Evolutionary conservation across 208 protist species (phyloP).

Genomic region (Acanthamoeba sp.): DNA sequence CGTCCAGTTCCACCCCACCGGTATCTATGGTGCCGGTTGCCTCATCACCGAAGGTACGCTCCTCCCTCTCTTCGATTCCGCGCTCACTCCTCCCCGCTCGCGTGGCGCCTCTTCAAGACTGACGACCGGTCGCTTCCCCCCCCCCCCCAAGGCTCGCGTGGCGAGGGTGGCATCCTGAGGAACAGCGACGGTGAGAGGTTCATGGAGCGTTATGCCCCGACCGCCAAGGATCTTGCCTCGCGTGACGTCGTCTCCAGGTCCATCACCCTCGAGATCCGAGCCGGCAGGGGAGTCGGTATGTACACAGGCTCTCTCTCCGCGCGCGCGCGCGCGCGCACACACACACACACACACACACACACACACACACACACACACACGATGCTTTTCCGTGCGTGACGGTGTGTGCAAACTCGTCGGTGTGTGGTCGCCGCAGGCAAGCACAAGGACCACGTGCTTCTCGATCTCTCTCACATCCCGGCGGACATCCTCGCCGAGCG

Average conservation of each 20-base stretch:
- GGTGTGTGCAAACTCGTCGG: no score
- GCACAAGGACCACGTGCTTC: conserved; percentile 84
- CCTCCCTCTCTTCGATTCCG: no score
- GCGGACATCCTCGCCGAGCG: conserved; percentile 96
- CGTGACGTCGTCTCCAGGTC: conserved; percentile 99
- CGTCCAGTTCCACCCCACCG: conserved; percentile 99
- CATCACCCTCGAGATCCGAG: conserved; percentile 98
- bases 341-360: no score
- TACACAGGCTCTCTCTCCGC: no score
- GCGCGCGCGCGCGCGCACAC: no score
- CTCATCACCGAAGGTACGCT: conserved; percentile 99
- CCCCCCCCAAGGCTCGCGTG: no score
- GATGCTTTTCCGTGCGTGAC: no score
- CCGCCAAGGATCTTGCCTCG: conserved; percentile 98
- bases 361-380: no score
- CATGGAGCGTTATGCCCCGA: conserved; percentile 99
- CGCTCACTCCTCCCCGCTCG: no score
- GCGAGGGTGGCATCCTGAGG: conserved; percentile 98
- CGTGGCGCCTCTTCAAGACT: no score
- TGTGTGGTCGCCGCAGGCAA: conserved; percentile 90
- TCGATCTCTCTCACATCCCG: conserved; percentile 83
- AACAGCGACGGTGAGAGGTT: conserved; percentile 99
- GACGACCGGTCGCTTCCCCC: no score
- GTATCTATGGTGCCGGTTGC: conserved; percentile 98
- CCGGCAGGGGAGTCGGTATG: conserved; percentile 91